These are phyloP conservation scores for Serendipita indica DNA, from an alignment of 768 basidiomycete species.

Conservation along the genomic window DNA sequence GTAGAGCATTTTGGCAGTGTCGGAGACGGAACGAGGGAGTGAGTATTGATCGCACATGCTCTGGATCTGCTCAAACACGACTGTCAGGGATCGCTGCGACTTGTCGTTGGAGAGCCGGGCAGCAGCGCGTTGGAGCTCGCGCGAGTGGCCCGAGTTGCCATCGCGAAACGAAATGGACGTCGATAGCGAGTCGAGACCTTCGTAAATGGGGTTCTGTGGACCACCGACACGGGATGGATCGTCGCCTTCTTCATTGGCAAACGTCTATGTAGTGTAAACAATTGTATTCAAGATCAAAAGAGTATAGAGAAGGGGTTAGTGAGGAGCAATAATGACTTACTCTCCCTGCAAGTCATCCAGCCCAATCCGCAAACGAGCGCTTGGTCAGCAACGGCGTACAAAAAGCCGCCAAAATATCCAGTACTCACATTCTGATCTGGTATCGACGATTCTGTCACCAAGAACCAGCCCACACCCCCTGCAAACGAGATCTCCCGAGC, in stretches of 20 bases:
- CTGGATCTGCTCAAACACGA: slow-evolving; percentile 81
- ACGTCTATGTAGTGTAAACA: slow-evolving; percentile 45
- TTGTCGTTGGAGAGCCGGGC: slow-evolving; percentile 58
- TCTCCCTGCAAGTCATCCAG: slow-evolving; percentile 17
- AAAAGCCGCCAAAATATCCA: slow-evolving; percentile 11
- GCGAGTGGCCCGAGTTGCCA: slow-evolving; percentile 83
- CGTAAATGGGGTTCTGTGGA: slow-evolving; percentile 81
- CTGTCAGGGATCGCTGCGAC: slow-evolving; percentile 69
- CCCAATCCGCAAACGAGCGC: slow-evolving; percentile 8
- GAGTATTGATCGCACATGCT: slow-evolving; percentile 94
- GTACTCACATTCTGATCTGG: slow-evolving; percentile 88
- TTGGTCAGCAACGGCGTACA: neutral
- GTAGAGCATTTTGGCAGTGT: slow-evolving; percentile 93
- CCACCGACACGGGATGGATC: slow-evolving; percentile 99
- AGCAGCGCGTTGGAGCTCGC: slow-evolving; percentile 84
- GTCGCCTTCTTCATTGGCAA: slow-evolving; percentile 98
- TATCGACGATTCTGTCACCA: slow-evolving; percentile 94
- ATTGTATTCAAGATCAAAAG: neutral
- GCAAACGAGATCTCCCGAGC: slow-evolving; percentile 94
- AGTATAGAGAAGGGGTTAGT: slow-evolving; percentile 11
- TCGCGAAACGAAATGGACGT: slow-evolving; percentile 93
- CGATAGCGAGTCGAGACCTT: slow-evolving; percentile 87
- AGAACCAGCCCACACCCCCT: slow-evolving; percentile 85
- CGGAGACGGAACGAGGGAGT: slow-evolving; percentile 82
- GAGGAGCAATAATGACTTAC: slow-evolving; percentile 18